phyloP scores from a whole-genome alignment of 371 early-diverging fungal species.

The Apophysomyces trapeziformis region DNA sequence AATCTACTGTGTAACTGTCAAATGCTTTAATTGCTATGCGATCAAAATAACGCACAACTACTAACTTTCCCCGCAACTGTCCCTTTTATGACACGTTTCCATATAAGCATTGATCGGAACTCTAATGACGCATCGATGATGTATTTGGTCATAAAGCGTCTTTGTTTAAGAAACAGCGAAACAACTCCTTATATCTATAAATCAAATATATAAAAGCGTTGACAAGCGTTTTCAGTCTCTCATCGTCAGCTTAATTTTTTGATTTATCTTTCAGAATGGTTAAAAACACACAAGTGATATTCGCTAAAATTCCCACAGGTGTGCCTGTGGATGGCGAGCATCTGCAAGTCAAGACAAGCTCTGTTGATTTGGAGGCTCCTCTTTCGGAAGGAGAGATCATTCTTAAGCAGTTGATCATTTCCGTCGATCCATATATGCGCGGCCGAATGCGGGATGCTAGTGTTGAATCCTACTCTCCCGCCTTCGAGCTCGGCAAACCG shows the following conservation, averaged over 20 bases:
- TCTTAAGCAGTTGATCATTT: slow-evolving; percentile 45
- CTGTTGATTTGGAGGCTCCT: slow-evolving; percentile 47
- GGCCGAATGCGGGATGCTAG: slow-evolving; percentile 60
- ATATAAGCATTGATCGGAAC: no score
- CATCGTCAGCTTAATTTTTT: slow-evolving; percentile 6
- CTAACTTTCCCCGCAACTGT: no score
- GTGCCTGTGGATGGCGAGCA: slow-evolving; percentile 51
- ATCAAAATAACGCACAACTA: no score
- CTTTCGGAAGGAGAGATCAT: slow-evolving; percentile 59
- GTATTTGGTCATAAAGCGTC: no score
- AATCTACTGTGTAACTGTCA: no score
- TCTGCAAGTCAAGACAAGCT: slow-evolving; percentile 45
- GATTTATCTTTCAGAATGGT: slow-evolving; percentile 11
- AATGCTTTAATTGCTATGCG: no score
- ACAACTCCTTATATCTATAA: not conserved
- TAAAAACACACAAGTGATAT: slow-evolving; percentile 35
- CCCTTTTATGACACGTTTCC: no score
- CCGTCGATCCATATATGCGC: slow-evolving; percentile 61
- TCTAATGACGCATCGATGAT: no score
- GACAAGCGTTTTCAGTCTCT: not conserved
- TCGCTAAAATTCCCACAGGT: slow-evolving; percentile 44
- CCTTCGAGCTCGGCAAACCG: slow-evolving; percentile 60
- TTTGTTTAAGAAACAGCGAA: no score
- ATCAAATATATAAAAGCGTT: not conserved
- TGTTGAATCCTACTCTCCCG: slow-evolving; percentile 49